Evolutionary conservation across 768 basidiomycete genomes (phyloP).

Genomic region (Leccinum longicurvipes): DNA sequence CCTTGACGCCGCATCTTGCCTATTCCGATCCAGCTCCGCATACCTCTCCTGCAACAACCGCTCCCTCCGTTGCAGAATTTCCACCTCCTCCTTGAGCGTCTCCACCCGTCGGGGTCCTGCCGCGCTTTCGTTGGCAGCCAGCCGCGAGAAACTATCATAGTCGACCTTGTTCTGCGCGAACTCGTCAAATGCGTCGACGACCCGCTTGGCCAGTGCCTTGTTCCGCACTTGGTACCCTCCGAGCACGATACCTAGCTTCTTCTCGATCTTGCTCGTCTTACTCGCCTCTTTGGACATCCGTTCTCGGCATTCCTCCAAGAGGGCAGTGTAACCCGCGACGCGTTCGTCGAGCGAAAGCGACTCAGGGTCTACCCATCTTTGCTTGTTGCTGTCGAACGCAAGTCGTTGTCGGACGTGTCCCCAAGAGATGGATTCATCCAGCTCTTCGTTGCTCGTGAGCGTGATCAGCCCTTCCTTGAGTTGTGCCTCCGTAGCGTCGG

Average conservation of each 20-base stretch:
- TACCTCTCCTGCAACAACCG: slow-evolving; percentile 76
- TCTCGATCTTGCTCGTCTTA: slow-evolving; percentile 82
- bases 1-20: slow-evolving; percentile 54
- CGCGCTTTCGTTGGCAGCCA: slow-evolving; percentile 69
- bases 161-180: slow-evolving; percentile 66
- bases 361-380: slow-evolving; percentile 65
- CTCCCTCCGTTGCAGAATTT: slow-evolving; percentile 73
- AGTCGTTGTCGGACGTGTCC: slow-evolving; percentile 60
- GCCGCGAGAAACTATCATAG: slow-evolving; percentile 71
- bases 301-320: slow-evolving; percentile 62
- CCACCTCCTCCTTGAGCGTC: slow-evolving; percentile 84
- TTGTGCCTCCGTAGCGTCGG: slow-evolving; percentile 75
- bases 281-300: slow-evolving; percentile 76
- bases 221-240: slow-evolving; percentile 90
- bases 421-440: slow-evolving; percentile 69
- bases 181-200: slow-evolving; percentile 67
- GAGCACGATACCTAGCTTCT: slow-evolving; percentile 80
- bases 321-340: slow-evolving; percentile 56
- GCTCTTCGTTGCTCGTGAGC: slow-evolving; percentile 56
- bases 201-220: slow-evolving; percentile 57
- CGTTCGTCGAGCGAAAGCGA: slow-evolving; percentile 57
- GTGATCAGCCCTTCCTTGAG: slow-evolving; percentile 73
- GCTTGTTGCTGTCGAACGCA: slow-evolving; percentile 53
- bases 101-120: slow-evolving; percentile 77
- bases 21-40: slow-evolving; percentile 75